Evolutionary conservation across 1,284 basidiomycete genomes (phyloP).

Genomic region (Kwoniella shivajii): DNA sequence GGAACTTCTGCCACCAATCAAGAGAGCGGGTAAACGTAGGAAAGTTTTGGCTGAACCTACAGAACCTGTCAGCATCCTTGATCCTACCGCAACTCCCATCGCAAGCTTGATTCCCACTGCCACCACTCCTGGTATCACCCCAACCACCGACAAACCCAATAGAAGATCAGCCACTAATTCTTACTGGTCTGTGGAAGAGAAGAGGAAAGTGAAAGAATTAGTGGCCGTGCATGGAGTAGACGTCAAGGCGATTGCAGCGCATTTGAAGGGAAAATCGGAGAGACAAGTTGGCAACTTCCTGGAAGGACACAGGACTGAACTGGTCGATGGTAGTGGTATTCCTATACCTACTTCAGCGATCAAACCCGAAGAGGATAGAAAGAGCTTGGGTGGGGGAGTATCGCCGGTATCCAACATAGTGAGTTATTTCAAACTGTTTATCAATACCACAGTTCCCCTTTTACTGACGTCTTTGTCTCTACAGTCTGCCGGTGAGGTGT

Average conservation of each 20-base stretch:
- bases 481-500: conserved; percentile 4
- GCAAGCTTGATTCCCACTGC: not conserved
- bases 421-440: too few relatives aligned
- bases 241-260: conserved; percentile 71
- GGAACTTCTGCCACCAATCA: conserved; percentile 43
- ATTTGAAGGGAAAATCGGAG: conserved; percentile 76
- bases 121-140: not conserved
- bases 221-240: conserved; percentile 71
- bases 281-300: conserved; percentile 75
- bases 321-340: conserved; percentile 32
- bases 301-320: conserved; percentile 57
- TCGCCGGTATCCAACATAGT: conserved; percentile 2
- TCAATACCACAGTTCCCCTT: too few relatives aligned
- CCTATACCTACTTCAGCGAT: not conserved
- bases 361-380: conserved; percentile 15
- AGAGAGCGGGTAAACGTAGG: conserved; percentile 24
- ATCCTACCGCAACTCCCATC: not conserved
- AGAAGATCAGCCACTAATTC: conserved; percentile 42
- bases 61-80: not conserved
- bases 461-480: not conserved
- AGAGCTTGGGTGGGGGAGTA: not conserved
- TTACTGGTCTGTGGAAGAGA: conserved; percentile 61
- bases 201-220: conserved; percentile 63
- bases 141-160: conserved; percentile 20
- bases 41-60: conserved; percentile 21